Conservation (phyloP, 1,139 yeast genomes). For the Candida pseudoviswanathii region DNA sequence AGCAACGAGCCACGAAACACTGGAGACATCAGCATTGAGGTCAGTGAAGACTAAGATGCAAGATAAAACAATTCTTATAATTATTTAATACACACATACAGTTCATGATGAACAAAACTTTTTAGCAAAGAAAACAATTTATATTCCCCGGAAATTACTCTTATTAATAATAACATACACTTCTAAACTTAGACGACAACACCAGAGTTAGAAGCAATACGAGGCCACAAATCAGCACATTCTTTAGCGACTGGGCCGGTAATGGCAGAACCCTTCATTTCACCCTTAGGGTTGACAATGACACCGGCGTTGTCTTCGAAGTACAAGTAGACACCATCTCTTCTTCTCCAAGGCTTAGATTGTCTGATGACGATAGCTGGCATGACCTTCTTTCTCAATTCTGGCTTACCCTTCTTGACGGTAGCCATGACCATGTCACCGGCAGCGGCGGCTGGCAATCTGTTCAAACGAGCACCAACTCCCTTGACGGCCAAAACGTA, state of each 20-base stretch:
- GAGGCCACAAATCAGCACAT: slow-evolving; percentile 99
- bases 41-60: slow-evolving; percentile 7
- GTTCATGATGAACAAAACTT: not conserved
- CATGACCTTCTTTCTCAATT: slow-evolving; percentile 99
- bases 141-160: not conserved
- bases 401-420: slow-evolving; percentile 99
- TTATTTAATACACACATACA: not conserved
- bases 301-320: slow-evolving; percentile 99
- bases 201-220: slow-evolving; percentile 99
- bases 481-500: slow-evolving; percentile 99
- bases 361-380: slow-evolving; percentile 99
- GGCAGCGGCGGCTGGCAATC: slow-evolving; percentile 99
- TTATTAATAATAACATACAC: slow-evolving; percentile 1
- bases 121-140: not conserved
- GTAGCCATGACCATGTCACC: slow-evolving; percentile 99
- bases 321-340: slow-evolving; percentile 99
- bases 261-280: slow-evolving; percentile 99
- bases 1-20: not conserved
- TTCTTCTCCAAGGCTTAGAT: slow-evolving; percentile 99
- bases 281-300: slow-evolving; percentile 99
- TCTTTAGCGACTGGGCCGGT: slow-evolving; percentile 99
- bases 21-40: slow-evolving; percentile 13
- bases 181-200: slow-evolving; percentile 78
- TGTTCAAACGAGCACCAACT: slow-evolving; percentile 99
- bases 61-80: not conserved